These are phyloP conservation scores for Russula ochroleuca DNA, from an alignment of 768 basidiomycete genomes.

Conservation along the genomic window DNA sequence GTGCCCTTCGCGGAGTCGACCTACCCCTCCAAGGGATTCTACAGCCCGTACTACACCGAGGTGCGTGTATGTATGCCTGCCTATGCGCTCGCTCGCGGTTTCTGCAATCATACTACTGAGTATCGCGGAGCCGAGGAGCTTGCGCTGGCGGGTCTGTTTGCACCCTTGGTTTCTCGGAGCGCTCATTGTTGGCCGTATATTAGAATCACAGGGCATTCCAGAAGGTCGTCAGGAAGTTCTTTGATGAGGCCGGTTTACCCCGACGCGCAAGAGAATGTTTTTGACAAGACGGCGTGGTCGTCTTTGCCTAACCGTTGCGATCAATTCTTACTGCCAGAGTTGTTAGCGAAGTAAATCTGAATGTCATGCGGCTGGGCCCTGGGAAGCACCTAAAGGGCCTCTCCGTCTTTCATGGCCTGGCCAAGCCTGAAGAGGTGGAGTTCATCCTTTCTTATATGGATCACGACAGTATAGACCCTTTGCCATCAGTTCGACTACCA, in stretches of 20 bases:
- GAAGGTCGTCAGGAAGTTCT: conserved; percentile 54
- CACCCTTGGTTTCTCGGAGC: background rate
- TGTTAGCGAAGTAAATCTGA: conserved; percentile 59
- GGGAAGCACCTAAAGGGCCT: conserved; percentile 81
- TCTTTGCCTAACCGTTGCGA: background rate
- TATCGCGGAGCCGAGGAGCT: background rate
- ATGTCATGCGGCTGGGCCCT: conserved; percentile 94
- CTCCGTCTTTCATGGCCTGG: conserved; percentile 67
- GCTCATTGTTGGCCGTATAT: conserved; percentile 45
- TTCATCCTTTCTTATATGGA: background rate
- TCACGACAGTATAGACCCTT: background rate
- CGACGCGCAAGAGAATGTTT: conserved; percentile 49
- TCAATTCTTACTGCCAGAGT: conserved; percentile 28
- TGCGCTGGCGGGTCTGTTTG: background rate
- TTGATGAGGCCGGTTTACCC: conserved; percentile 62
- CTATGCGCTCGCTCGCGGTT: background rate
- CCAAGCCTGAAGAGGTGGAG: conserved; percentile 61
- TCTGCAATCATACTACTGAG: background rate
- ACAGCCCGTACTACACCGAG: conserved; percentile 74
- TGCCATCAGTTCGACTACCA: conserved; percentile 79
- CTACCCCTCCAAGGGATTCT: conserved; percentile 66
- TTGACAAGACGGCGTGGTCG: conserved; percentile 75
- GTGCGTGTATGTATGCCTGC: conserved; percentile 35
- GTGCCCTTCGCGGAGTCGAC: conserved; percentile 86
- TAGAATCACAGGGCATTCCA: conserved; percentile 64